Percentiles rank a stretch among this genome's conserved stretches.
Conservation (phyloP, 1,139 yeast species). For the Hemisphaericaspora subhashii region DNA sequence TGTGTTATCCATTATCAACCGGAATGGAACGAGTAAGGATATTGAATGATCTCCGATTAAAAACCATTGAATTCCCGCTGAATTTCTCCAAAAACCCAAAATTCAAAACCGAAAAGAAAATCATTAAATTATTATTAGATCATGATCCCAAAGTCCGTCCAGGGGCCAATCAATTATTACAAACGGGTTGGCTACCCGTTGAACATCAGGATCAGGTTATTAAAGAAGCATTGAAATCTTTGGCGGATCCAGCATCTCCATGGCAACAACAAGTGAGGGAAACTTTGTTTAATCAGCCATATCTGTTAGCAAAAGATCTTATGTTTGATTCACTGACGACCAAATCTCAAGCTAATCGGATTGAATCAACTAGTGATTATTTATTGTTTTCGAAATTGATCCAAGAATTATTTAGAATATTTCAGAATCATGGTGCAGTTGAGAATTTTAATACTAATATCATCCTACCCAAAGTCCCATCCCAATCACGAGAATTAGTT, state of each 20-base stretch:
- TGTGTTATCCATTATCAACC: slow-evolving; percentile 80
- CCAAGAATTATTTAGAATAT: slow-evolving; percentile 57
- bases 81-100: slow-evolving; percentile 57
- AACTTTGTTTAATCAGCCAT: slow-evolving; percentile 79
- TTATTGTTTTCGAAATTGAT: slow-evolving; percentile 51
- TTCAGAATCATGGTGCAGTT: slow-evolving; percentile 82
- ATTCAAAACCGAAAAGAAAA: slow-evolving; percentile 55
- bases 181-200: slow-evolving; percentile 82
- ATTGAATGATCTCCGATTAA: slow-evolving; percentile 59
- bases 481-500: slow-evolving; percentile 61
- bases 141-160: slow-evolving; percentile 82
- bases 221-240: slow-evolving; percentile 79
- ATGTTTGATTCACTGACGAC: slow-evolving; percentile 56
- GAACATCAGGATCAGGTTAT: slow-evolving; percentile 89
- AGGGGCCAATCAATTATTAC: slow-evolving; percentile 69
- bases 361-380: slow-evolving; percentile 31
- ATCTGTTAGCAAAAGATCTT: slow-evolving; percentile 77
- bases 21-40: slow-evolving; percentile 90
- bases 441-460: slow-evolving; percentile 55
- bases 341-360: slow-evolving; percentile 8
- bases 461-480: slow-evolving; percentile 79
- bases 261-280: slow-evolving; percentile 93
- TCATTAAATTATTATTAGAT: slow-evolving; percentile 64
- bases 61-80: slow-evolving; percentile 62
- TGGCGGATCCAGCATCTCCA: slow-evolving; percentile 88